These are phyloP conservation scores for Ophiostoma sp. DNA, from an alignment of 2,329 filamentous ascomycete genomes.

Conservation along the genomic window DNA sequence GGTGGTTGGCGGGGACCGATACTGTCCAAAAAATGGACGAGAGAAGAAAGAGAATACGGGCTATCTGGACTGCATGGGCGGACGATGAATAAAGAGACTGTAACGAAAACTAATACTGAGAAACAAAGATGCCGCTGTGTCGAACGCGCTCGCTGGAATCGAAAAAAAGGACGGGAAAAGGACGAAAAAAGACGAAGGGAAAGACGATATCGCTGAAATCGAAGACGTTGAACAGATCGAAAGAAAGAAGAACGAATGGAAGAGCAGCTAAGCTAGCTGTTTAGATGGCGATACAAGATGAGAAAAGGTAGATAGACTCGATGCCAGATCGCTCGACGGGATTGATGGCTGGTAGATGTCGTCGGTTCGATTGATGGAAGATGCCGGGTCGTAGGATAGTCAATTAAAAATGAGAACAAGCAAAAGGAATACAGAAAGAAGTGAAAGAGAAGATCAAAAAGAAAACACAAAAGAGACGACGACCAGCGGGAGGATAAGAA, in stretches of 20 bases:
- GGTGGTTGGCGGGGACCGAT: neutral
- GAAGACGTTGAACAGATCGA: neutral
- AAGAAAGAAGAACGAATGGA: conserved; percentile 8
- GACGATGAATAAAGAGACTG: neutral
- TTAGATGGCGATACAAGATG: neutral
- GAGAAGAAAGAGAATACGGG: neutral
- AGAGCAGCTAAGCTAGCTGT: conserved; percentile 14
- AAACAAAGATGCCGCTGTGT: conserved; percentile 14
- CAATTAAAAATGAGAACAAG: neutral
- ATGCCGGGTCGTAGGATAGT: neutral
- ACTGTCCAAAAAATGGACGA: neutral
- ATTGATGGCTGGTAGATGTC: neutral
- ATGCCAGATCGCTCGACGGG: neutral
- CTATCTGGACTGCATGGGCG: conserved; percentile 25
- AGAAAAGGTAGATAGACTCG: neutral
- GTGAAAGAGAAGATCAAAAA: neutral
- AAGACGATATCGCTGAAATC: neutral
- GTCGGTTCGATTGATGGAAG: neutral
- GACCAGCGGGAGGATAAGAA: conserved; percentile 17
- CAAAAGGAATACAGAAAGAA: neutral
- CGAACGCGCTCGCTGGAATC: conserved; percentile 24
- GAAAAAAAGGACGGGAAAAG: neutral
- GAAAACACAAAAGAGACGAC: neutral
- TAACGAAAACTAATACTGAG: neutral
- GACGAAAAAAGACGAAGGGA: neutral